Evolutionary conservation across 345 rosid genomes (phyloP).

Genomic region (rapeseed (Brassica napus)): Da-Ae NC_063452.1:28557501-28558000

Average conservation of each 20-base stretch:
- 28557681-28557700: too few species aligned
- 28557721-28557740: not conserved
- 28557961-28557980: constrained; percentile 7
- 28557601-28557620: too few species aligned
- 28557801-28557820: not conserved
- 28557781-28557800: not conserved
- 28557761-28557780: constrained; percentile 12
- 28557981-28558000: constrained; percentile 5
- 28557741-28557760: not conserved
- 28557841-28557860: not conserved
- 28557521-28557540: constrained; percentile 54
- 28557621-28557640: too few species aligned
- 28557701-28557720: too few species aligned
- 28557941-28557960: constrained; percentile 8
- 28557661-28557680: too few species aligned
- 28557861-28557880: too few species aligned
- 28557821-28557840: not conserved
- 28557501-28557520: constrained; percentile 93
- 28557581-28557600: too few species aligned
- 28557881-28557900: too few species aligned
- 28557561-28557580: too few species aligned
- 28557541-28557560: too few species aligned
- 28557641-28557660: too few species aligned
- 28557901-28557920: constrained; percentile 2
- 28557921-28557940: constrained; percentile 2